A percentile compares a stretch with the other conserved stretches of the same genome.
phyloP scores from a whole-genome alignment of 2,329 filamentous ascomycete genomes.

The Paraconiothyrium brasiliense region DNA sequence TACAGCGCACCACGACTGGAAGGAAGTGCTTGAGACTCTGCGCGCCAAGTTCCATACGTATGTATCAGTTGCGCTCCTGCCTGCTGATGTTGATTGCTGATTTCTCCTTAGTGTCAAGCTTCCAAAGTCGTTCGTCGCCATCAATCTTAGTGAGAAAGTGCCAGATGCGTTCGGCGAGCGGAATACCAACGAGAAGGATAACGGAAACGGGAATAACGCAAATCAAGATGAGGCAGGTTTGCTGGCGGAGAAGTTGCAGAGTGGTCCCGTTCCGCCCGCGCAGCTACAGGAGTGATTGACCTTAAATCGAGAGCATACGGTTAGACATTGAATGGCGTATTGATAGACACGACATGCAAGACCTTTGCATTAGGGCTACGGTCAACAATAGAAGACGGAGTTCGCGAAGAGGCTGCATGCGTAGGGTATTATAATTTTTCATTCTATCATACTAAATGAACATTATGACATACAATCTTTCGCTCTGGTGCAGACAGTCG shows the following conservation, averaged over 20 bases:
- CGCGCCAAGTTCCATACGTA: constrained; percentile 95
- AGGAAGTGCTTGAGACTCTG: constrained; percentile 93
- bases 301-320: too few species aligned
- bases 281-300: too few species aligned
- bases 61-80: constrained; percentile 48
- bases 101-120: constrained; percentile 54
- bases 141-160: constrained; percentile 60
- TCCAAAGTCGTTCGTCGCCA: constrained; percentile 61
- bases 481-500: too few species aligned
- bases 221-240: not conserved
- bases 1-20: constrained; percentile 93
- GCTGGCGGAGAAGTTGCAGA: not conserved
- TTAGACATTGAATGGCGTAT: too few species aligned
- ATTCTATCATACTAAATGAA: too few species aligned
- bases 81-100: constrained; percentile 15
- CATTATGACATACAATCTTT: too few species aligned
- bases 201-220: not conserved
- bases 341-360: too few species aligned
- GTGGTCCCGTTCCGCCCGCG: not conserved
- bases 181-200: not conserved
- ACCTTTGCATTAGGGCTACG: too few species aligned
- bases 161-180: constrained; percentile 54
- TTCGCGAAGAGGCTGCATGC: too few species aligned
- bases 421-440: too few species aligned
- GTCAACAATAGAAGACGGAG: too few species aligned